Evolutionary conservation across 345 rosid genomes (phyloP), one percentile per base, ranked within the genome.

Genomic region (Punica granatum): DNA sequence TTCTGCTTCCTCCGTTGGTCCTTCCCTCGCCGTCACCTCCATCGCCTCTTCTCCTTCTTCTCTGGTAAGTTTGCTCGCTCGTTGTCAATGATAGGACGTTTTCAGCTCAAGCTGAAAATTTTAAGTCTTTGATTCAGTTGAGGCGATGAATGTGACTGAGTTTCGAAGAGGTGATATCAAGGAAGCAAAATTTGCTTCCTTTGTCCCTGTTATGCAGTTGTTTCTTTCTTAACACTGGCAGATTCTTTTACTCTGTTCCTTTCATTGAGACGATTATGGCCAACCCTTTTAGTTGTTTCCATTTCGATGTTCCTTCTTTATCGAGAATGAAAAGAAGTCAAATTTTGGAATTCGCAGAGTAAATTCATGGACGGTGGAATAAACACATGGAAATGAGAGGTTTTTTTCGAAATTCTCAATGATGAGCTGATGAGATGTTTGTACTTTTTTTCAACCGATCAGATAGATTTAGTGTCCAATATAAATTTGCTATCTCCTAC

Each of bases 1-100:
- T 72, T 71, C 88, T 39, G 30, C 84, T 42, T 78, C 88, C 72
- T 80, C 89, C 26, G 85, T 84, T 21, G 79, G 85, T 13, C 79
- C 77, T 12, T 76, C 80, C 15, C 75, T 77, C 28, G 81, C 83
- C 33, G 83, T 82, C 70, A 82, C 83, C 19, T 63, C 74, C 54
- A 69, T 76, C 49, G 83, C 81, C 15, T 69, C 81, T 0, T 72
- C 80, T 26, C 48, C 77, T 43, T 83, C 96, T 21, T 70, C 82
- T 68, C 82, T 77, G 92, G 99, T 94, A 65, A 69, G n/a, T 30
- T 34, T 59, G 28, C n/a, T 34, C 14, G 63, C 35, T 28, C 14
- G 31, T 46, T 25, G 65, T 44, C 42, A 33, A 4, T 60, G 48
- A 30, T 12, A 37, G 66, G 58, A 46, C 4, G 30, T 19, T n/a